A percentile compares a stretch with the other conserved stretches of the same genome.
Conservation (phyloP, 2,329 filamentous ascomycete genomes). For the Lecanicillium sp. region DNA sequence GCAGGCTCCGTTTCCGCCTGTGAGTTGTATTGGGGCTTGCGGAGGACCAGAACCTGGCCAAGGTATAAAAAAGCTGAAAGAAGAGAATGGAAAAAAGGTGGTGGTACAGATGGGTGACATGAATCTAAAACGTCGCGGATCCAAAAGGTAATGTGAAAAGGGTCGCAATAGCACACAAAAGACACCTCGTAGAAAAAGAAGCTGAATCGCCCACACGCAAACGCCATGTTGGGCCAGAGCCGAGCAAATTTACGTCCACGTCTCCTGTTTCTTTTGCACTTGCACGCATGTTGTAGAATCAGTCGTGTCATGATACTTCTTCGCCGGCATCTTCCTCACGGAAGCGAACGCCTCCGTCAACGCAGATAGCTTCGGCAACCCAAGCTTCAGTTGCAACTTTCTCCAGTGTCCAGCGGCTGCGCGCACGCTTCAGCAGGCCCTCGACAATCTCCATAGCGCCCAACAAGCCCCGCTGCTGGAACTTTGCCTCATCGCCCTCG, state of each 20-base stretch:
- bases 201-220: too few species aligned
- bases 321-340: conserved; percentile 50
- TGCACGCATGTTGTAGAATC: background rate
- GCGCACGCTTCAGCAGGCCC: conserved; percentile 72
- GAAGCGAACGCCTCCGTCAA: conserved; percentile 54
- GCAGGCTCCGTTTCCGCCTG: too few species aligned
- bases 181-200: background rate
- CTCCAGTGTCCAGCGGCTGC: conserved; percentile 66
- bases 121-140: conserved; percentile 8
- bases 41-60: too few species aligned
- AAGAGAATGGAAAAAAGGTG: conserved; percentile 7
- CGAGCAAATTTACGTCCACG: too few species aligned
- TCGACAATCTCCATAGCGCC: conserved; percentile 79
- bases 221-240: too few species aligned
- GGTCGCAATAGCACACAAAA: conserved; percentile 2
- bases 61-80: too few species aligned
- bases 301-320: conserved; percentile 30
- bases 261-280: too few species aligned
- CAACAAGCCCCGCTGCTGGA: conserved; percentile 55
- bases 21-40: too few species aligned
- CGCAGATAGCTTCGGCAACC: conserved; percentile 65
- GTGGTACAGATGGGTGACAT: conserved; percentile 8
- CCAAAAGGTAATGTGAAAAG: conserved; percentile 10
- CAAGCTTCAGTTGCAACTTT: conserved; percentile 66
- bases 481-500: conserved; percentile 55